A percentile compares a stretch with the other conserved stretches of the same genome.
Evolutionary conservation across 2,329 filamentous ascomycete genomes (phyloP).

Genomic region (Diaporthe humulicola): DNA sequence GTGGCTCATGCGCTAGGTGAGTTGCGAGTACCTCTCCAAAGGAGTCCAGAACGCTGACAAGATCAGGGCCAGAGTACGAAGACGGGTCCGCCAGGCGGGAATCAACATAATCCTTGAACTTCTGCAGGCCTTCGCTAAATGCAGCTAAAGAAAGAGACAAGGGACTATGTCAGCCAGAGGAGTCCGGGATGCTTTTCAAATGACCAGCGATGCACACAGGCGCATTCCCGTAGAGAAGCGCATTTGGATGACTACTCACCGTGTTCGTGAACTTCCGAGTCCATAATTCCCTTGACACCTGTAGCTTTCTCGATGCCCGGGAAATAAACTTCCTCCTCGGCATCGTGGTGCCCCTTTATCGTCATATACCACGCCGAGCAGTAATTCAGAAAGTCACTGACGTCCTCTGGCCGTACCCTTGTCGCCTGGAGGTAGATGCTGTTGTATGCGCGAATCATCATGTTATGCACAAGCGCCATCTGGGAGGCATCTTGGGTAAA

Average conservation of each 20-base stretch:
- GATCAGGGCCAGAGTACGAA: not conserved
- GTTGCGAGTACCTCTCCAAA: conserved; percentile 1
- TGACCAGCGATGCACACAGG: not conserved
- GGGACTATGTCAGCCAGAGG: not conserved
- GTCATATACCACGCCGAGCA: conserved; percentile 69
- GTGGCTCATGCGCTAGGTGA: conserved; percentile 22
- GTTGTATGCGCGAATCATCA: conserved; percentile 74
- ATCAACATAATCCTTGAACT: conserved; percentile 4
- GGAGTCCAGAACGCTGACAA: not conserved
- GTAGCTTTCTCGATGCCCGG: conserved; percentile 61
- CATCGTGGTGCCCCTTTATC: conserved; percentile 71
- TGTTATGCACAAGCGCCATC: conserved; percentile 73
- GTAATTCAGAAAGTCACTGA: conserved; percentile 69
- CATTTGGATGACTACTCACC: not conserved
- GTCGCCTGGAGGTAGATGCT: conserved; percentile 72
- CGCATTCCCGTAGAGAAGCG: no score
- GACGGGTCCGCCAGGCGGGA: not conserved
- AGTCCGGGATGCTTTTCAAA: not conserved
- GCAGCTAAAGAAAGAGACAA: not conserved
- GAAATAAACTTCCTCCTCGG: conserved; percentile 70
- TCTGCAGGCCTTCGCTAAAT: not conserved
- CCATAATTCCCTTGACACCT: not conserved
- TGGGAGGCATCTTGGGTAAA: conserved; percentile 49
- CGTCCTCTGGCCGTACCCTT: conserved; percentile 63
- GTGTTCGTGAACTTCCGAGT: not conserved